phyloP scores from a whole-genome alignment of 2,329 filamentous ascomycete species.

The Mycogone perniciosa region DNA sequence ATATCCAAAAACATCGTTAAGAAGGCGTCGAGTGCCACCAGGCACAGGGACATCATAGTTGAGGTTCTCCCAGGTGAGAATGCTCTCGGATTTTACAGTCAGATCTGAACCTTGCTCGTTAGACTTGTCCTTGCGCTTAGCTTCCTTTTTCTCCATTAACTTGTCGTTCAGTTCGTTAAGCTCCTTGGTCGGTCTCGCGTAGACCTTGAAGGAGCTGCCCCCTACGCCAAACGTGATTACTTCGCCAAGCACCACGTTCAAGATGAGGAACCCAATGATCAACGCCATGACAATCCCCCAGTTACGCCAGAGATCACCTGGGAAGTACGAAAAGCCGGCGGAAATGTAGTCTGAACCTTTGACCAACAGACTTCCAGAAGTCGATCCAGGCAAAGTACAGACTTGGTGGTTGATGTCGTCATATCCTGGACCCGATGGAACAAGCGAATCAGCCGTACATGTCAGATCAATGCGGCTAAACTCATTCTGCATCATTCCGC shows the following conservation, averaged over 20 bases:
- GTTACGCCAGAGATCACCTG: slow-evolving; percentile 70
- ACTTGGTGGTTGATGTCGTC: slow-evolving; percentile 67
- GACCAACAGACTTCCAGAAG: slow-evolving; percentile 56
- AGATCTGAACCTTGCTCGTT: slow-evolving; percentile 44
- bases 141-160: slow-evolving; percentile 53
- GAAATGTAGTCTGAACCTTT: slow-evolving; percentile 64
- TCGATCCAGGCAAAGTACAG: slow-evolving; percentile 71
- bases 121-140: slow-evolving; percentile 41
- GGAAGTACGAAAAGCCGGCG: slow-evolving; percentile 59
- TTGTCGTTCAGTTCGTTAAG: slow-evolving; percentile 58
- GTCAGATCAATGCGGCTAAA: slow-evolving; percentile 63
- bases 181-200: slow-evolving; percentile 63
- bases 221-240: slow-evolving; percentile 71
- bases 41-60: slow-evolving; percentile 66
- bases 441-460: slow-evolving; percentile 60
- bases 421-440: slow-evolving; percentile 67
- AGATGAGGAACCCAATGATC: slow-evolving; percentile 66
- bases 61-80: slow-evolving; percentile 83
- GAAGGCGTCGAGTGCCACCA: slow-evolving; percentile 48
- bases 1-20: slow-evolving; percentile 56
- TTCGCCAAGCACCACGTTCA: slow-evolving; percentile 76
- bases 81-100: slow-evolving; percentile 52
- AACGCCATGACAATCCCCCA: slow-evolving; percentile 74
- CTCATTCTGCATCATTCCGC: slow-evolving; percentile 80
- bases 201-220: slow-evolving; percentile 75